Percentiles rank a stretch among this genome's conserved stretches.
phyloP scores from a whole-genome alignment of 768 basidiomycete species.

The Tricholoma sp. region DNA sequence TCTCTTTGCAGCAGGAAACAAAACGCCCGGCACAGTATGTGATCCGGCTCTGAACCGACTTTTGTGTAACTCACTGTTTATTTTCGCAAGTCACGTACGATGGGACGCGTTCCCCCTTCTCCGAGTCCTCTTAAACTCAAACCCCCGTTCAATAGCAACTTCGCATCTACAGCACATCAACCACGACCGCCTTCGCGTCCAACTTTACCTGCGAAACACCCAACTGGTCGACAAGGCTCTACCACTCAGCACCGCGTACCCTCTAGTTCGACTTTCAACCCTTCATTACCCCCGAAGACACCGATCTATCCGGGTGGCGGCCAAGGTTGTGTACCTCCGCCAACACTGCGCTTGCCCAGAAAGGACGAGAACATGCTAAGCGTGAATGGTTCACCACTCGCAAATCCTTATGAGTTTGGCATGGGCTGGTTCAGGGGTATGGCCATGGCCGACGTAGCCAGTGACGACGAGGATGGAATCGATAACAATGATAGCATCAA shows the following conservation, averaged over 20 bases:
- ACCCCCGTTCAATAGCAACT: conserved; percentile 36
- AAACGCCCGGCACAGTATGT: conserved; percentile 40
- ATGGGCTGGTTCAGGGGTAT: conserved; percentile 50
- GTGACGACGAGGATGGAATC: conserved; percentile 26
- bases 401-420: conserved; percentile 71
- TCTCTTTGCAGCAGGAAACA: conserved; percentile 31
- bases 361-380: conserved; percentile 77
- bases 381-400: conserved; percentile 76
- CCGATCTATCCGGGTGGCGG: conserved; percentile 42
- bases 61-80: background rate
- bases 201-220: conserved; percentile 47
- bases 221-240: conserved; percentile 24
- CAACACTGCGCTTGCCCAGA: conserved; percentile 58
- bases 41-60: background rate
- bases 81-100: conserved; percentile 25
- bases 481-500: conserved; percentile 22
- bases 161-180: conserved; percentile 24
- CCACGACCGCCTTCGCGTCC: conserved; percentile 35
- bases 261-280: conserved; percentile 68
- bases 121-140: conserved; percentile 44
- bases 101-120: conserved; percentile 31
- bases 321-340: conserved; percentile 20
- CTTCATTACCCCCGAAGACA: conserved; percentile 52
- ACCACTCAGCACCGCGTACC: conserved; percentile 38
- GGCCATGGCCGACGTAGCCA: conserved; percentile 30